Percentiles rank a stretch among this genome's conserved stretches.
These are phyloP conservation scores for Aspergillus alliaceus DNA, from an alignment of 2,329 filamentous ascomycete species.

Conservation along the genomic window DNA sequence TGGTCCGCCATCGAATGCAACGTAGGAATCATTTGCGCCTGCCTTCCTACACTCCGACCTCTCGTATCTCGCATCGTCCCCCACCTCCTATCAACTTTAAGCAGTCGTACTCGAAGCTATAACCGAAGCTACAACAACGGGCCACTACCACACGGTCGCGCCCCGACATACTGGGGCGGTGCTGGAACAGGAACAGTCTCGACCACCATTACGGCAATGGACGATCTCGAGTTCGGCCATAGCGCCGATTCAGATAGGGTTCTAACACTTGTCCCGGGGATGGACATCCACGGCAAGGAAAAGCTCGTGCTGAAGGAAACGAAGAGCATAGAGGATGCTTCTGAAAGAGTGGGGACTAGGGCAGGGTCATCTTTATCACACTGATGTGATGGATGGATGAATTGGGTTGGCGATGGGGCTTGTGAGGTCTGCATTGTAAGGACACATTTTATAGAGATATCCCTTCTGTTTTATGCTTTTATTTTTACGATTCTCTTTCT, in stretches of 20 bases:
- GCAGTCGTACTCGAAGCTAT: constrained; percentile 18
- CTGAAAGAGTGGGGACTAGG: neutral
- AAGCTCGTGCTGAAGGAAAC: constrained; percentile 18
- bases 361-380: constrained; percentile 3
- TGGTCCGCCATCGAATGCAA: constrained; percentile 44
- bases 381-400: no score
- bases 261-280: constrained; percentile 20
- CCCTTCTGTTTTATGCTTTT: neutral
- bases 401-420: no score
- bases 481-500: neutral
- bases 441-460: neutral
- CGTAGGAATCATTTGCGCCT: constrained; percentile 43
- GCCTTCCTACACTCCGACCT: constrained; percentile 41
- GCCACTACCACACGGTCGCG: constrained; percentile 14
- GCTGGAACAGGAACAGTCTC: constrained; percentile 18
- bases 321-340: constrained; percentile 10
- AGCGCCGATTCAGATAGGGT: constrained; percentile 23
- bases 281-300: constrained; percentile 8
- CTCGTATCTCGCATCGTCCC: constrained; percentile 32
- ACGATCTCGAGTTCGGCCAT: constrained; percentile 28
- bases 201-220: constrained; percentile 27
- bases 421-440: neutral
- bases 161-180: constrained; percentile 28
- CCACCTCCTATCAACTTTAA: constrained; percentile 28
- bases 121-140: constrained; percentile 13